Evolutionary conservation across 139 green algal species (phyloP), one percentile per base, ranked within the genome.

Genomic region (Coccomyxa sp.): DNA sequence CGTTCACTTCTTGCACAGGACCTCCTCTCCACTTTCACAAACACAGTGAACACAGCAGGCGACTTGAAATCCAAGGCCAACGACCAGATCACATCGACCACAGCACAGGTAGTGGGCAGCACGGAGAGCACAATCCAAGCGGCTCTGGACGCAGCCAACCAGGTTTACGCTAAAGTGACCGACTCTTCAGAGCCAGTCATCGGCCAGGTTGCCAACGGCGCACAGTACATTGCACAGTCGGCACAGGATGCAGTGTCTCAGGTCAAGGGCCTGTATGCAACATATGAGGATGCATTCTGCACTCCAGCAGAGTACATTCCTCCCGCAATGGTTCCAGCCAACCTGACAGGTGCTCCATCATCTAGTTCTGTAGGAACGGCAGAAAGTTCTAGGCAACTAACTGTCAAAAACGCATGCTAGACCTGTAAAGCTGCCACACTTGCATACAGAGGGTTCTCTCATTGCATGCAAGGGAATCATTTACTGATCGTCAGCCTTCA

Each of bases 241-340:
- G 71, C 21, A 32, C 71, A 45, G 27, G 71, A 32, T 77, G 27
- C 71, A 38, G 71, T 32, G 27, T 18, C 27, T 31, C 23, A 77
- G 27, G n/a, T 77, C 27, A 31, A 77, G 71, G 27, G 3, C 27
- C 23, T 77, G 23, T 77, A 77, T n/a, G 31, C 27, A 25, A 32
- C 25, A 15, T 77, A 77, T n/a, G 71, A 77, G 71, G 71, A 31
- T 77, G 71, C 71, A 31, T 77, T 45, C n/a, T 77, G 71, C 71
- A 77, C 25, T 4, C 71, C 71, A 15, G 71, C 71, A 38, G 28
- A 30, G 23, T 31, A 51, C 25, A 38, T 32, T 16, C 71, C 71
- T 15, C 25, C 27, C 71, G 71, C n/a, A 0, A 18, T 11, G 12
- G 31, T 77, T 25, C 71, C 71, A n/a, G 27, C 71, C 71, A 77